Conservation (phyloP, 148 eudicot species). For the Vaccinium corymbosum region DNA sequence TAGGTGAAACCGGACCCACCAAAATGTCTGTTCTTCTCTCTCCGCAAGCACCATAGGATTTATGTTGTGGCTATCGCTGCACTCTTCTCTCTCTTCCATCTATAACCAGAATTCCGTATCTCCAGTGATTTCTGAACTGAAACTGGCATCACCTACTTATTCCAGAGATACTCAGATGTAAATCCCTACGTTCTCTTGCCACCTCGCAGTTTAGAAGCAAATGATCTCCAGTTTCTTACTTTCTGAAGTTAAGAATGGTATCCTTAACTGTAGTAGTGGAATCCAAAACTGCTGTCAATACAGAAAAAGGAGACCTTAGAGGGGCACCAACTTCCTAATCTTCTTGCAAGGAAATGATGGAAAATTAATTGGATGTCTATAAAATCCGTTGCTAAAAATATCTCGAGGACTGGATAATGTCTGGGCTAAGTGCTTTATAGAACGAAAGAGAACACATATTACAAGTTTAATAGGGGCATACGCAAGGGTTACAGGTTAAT, state of each 20-base stretch:
- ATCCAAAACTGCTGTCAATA: not conserved
- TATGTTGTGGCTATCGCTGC: not conserved
- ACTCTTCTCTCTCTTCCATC: not conserved
- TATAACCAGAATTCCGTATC: not conserved
- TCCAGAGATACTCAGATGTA: not conserved
- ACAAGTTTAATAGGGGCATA: not conserved
- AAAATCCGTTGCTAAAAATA: not conserved
- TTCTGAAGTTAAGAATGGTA: not conserved
- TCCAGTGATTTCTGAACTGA: not conserved
- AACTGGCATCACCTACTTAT: not conserved
- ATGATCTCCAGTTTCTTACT: not conserved
- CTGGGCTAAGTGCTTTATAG: not conserved
- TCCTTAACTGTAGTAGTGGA: not conserved
- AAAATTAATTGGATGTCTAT: not conserved
- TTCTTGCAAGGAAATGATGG: not conserved
- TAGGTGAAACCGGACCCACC: not conserved
- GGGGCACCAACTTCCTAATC: not conserved
- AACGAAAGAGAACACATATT: not conserved
- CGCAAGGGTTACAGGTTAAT: not conserved
- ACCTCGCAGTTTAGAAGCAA: not conserved
- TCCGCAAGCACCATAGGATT: not conserved
- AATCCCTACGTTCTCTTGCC: too few species aligned
- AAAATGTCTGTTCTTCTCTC: not conserved
- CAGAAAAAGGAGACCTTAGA: not conserved
- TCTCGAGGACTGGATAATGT: not conserved